phyloP scores from a whole-genome alignment of 176 grass and related monocot species.

The Oryza glaberrima region DNA sequence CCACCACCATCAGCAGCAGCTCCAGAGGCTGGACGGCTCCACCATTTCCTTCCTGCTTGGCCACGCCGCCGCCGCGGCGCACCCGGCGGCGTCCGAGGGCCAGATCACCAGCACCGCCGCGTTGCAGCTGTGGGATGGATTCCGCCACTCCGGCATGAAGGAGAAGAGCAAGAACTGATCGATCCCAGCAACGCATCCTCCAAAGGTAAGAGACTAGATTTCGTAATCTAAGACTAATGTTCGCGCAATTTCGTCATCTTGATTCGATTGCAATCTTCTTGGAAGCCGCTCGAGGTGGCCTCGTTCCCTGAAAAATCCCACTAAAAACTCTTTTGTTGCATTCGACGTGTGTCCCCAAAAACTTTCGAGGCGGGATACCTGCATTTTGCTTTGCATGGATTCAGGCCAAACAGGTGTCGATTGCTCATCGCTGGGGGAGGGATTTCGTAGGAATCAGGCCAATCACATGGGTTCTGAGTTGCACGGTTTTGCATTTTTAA shows the following conservation, averaged over 20 bases:
- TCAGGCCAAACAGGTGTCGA: constrained; percentile 48
- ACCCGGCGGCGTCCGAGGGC: constrained; percentile 37
- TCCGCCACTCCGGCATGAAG: constrained; percentile 57
- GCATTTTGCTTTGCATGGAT: constrained; percentile 41
- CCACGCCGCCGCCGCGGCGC: constrained; percentile 33
- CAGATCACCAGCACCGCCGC: constrained; percentile 46
- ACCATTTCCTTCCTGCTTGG: constrained; percentile 62
- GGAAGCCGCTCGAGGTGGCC: constrained; percentile 39
- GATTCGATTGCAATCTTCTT: constrained; percentile 1
- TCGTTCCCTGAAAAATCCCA: constrained; percentile 43
- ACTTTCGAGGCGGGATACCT: neutral
- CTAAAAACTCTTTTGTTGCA: neutral
- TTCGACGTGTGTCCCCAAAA: constrained; percentile 35
- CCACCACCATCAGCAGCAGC: constrained; percentile 35
- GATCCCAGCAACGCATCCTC: constrained; percentile 22
- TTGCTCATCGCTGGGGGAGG: constrained; percentile 24
- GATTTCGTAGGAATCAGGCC: neutral
- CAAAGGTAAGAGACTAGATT: constrained; percentile 33
- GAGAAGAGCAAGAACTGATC: constrained; percentile 82
- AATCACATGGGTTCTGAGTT: constrained; percentile 49
- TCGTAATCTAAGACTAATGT: constrained; percentile 28
- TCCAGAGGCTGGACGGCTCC: constrained; percentile 59
- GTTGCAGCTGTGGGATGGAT: constrained; percentile 74
- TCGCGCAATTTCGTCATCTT: neutral
- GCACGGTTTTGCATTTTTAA: constrained; percentile 35